phyloP scores from a whole-genome alignment of 164 flowering plant species.

The Umbellularia californica region DNA sequence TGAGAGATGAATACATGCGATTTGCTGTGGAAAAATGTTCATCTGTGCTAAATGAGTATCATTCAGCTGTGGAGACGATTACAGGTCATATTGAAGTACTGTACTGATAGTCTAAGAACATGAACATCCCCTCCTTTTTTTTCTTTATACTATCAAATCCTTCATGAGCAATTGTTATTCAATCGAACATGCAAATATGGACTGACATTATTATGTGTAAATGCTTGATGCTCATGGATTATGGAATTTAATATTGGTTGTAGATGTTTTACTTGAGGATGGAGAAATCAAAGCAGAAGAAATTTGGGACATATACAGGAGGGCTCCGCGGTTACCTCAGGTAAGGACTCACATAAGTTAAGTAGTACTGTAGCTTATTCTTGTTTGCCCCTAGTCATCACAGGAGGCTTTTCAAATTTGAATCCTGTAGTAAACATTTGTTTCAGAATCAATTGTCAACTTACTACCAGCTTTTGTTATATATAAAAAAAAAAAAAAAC shows the following conservation, averaged over 20 bases:
- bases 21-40: conserved; percentile 76
- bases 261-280: conserved; percentile 80
- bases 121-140: not conserved
- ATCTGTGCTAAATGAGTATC: conserved; percentile 64
- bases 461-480: no score
- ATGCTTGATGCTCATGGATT: conserved; percentile 5
- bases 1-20: conserved; percentile 89
- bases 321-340: conserved; percentile 67
- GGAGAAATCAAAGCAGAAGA: conserved; percentile 77
- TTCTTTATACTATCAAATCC: not conserved
- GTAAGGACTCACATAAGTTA: conserved; percentile 22
- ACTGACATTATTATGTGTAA: not conserved
- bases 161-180: not conserved
- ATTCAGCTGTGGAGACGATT: conserved; percentile 80
- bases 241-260: conserved; percentile 9
- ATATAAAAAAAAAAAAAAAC: no score
- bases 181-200: no score
- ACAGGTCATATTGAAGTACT: conserved; percentile 44
- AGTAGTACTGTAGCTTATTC: not conserved
- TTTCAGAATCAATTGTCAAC: not conserved
- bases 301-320: conserved; percentile 79
- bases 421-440: not conserved
- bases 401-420: not conserved
- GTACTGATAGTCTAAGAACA: not conserved
- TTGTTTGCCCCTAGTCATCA: not conserved